Base-by-base conservation (phyloP, 208 protist species). In the Crithidia acanthocephali region DNA sequence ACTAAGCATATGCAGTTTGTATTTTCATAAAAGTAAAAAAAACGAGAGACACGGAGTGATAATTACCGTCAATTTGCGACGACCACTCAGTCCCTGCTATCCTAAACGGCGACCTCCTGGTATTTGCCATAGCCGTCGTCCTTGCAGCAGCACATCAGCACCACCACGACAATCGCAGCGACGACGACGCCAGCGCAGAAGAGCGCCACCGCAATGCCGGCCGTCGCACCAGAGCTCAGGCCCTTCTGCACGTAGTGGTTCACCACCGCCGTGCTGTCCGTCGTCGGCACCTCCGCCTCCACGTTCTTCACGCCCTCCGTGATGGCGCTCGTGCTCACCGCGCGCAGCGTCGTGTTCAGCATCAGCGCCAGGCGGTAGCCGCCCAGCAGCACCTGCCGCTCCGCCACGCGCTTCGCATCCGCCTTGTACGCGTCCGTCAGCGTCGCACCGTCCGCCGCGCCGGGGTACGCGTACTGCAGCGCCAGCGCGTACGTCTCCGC, bases 351-450 rank as follows among this genome's bases (percentile, higher is more conserved):
- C 3, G 15, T 30, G 59, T 80, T 80, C 61, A 80, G 53, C 40
- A 76, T 57, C 22, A 47, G 53, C 20, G 61, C 75, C 0, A 80
- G 52, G 18, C 75, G 75, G 69, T 80, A 72, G 45, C 58, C 52
- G 47, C 10, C 69, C n/a, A 67, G 59, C 50, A 74, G 35, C 69
- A 74, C 59, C 47, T 59, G 60, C 7, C 69, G 69, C 37, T 74
- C 69, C 25, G 69, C 23, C 23, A 74, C 44, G 9, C 10, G 16
- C 62, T 63, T 68, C 8, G 57, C 62, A 47, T 57, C 47, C n/a
- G 27, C 27, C 62, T 72, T 59, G 76, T 90, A 90, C 1, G 62
- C 60, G 0, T 66, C 66, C 9, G 44, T 72, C 22, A 91, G 48
- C 20, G 58, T 61, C 22, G 42, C 61, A 8, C 78, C 80, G 35